Base-by-base conservation (phyloP, 768 basidiomycete genomes). In the Lactarius evosmus region DNA sequence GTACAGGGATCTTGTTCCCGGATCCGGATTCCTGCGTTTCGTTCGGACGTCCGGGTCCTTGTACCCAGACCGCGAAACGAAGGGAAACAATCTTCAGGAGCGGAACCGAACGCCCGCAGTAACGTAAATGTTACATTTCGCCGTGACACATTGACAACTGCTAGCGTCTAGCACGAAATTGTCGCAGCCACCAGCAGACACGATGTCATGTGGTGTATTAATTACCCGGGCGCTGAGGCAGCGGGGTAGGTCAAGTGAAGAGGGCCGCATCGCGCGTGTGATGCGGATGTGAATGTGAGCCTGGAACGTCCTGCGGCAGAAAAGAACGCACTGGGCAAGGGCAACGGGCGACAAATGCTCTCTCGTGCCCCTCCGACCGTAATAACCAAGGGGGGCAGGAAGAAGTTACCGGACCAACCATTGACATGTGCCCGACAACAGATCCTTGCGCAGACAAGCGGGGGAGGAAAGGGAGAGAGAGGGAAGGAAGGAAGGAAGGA, bases 81-180 rank as follows among this genome's bases (percentile, higher is more conserved):
- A 25, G 25, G 22, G 27, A 46, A 4, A 49, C 22, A 4, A 49
- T 12, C 38, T 36, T 36, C 11, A 12, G 5, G n/a, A 46, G 44
- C 46, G 25, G 46, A 49, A 25, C 25, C 25, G 25, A 22, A 4
- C 46, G 12, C 12, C 46, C 46, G 12, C 25, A 25, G 5, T 38
- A 58, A 63, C 62, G 62, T 63, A 63, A 63, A 29, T 4, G 53
- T 44, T 58, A 58, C 56, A 27, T 36, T 2, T 52, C 22, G 46
- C 46, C 12, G 22, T 49, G 46, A 49, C 46, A 22, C n/a, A n/a
- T 33, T 44, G 40, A 38, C 56, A 41, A 32, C 32, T 53, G 44
- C 50, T 46, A 49, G 22, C 22, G 44, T 46, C 22, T 46, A 46
- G 46, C 11, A 14, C 46, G 12, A 49, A 25, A 25, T 2, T 49